Conservation (phyloP, 1,139 yeast genomes). For the Saccharomyces hybrid region DNA sequence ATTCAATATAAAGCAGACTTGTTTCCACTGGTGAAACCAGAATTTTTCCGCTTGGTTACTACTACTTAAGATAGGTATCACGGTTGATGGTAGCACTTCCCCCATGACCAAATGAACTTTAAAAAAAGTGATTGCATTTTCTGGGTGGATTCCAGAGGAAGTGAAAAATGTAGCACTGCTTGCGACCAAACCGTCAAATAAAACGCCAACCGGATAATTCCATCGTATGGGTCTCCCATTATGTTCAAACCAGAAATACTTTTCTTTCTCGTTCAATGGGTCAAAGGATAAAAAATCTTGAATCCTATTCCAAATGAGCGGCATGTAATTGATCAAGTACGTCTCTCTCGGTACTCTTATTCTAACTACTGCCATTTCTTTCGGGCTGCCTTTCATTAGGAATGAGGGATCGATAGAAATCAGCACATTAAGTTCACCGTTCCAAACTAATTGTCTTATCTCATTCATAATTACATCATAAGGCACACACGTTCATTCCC, state of each 20-base stretch:
- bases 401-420: constrained; percentile 16
- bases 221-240: constrained; percentile 61
- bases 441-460: constrained; percentile 43
- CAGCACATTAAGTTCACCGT: constrained; percentile 45
- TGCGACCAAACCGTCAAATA: constrained; percentile 40
- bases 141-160: background rate
- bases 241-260: constrained; percentile 53
- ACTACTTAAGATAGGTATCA: constrained; percentile 40
- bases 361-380: constrained; percentile 9
- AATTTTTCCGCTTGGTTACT: constrained; percentile 39
- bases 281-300: constrained; percentile 34
- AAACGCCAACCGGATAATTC: constrained; percentile 72
- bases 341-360: constrained; percentile 39
- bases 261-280: constrained; percentile 28
- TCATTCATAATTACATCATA: constrained; percentile 20
- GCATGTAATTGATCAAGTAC: constrained; percentile 49
- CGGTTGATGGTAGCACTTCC: constrained; percentile 43
- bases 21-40: constrained; percentile 74
- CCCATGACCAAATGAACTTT: constrained; percentile 39
- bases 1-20: constrained; percentile 62
- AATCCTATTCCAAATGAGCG: constrained; percentile 40
- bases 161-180: constrained; percentile 34
- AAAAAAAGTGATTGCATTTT: constrained; percentile 39
- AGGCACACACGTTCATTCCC: background rate
- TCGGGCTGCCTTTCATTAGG: constrained; percentile 12